Base-by-base conservation (phyloP, 345 rosid species). In the Bruguiera gymnorhiza region DNA sequence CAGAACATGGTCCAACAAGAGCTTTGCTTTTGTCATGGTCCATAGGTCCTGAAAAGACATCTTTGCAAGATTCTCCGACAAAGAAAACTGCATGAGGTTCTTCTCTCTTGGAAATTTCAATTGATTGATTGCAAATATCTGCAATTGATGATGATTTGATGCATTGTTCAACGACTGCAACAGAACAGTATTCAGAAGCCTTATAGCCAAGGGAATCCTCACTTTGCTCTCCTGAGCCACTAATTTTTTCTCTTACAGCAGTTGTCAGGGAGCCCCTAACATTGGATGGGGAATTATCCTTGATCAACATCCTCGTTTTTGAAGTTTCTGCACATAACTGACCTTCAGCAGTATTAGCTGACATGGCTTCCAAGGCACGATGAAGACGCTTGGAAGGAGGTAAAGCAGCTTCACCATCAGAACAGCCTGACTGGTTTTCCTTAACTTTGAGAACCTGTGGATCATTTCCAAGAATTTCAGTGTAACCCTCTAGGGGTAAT, bases 351-450 rank as follows among this genome's bases (percentile, higher is more conserved):
- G 82, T 88, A 77, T 84, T 88, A 64, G 85, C 91, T 39, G 87
- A 84, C 88, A 84, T 87, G 69, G 94, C 90, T 79, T 91, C 88
- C 66, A 85, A 75, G 69, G 94, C 96, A 75, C 89, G 88, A 79
- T 82, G 88, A 62, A 91, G 84, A 63, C 90, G 89, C 77, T 91
- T 93, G 43, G 92, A 81, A 51, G 87, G 98, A 67, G 91, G 96
- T 73, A 83, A 85, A 75, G 89, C 88, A 78, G 90, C 89, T 77
- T 91, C 94, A 69, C 82, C 86, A 79, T 84, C 83, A 8, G 83
- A 75, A 71, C 84, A 75, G 72, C 83, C 83, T 73, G 78, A 65
- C 67, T 84, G 87, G 70, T 68, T 81, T 70, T 76, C 86, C 39
- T 56, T 66, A 34, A 71, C 70, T 65, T 71, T 80, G 79, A 65